phyloP scores from a whole-genome alignment of 495 filamentous ascomycete genomes.

The Penicillium lividum region DNA sequence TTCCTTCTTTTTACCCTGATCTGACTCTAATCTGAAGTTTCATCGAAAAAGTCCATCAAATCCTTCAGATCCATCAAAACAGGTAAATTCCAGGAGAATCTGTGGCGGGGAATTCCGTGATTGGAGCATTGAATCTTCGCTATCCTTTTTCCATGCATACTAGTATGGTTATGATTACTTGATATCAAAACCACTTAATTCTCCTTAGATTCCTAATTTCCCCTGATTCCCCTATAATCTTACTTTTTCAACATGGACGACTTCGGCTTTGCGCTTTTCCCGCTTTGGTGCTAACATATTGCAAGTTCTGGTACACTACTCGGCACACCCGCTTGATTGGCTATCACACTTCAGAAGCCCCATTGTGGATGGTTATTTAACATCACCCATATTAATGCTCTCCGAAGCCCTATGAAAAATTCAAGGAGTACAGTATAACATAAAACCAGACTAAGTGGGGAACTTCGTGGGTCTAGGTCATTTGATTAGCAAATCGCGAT shows the following conservation, averaged over 20 bases:
- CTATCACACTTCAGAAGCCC: conserved; percentile 3
- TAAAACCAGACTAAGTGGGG: conserved; percentile 2
- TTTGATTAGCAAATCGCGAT: not conserved
- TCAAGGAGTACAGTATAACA: not conserved
- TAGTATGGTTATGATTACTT: too few relatives aligned
- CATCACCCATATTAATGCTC: not conserved
- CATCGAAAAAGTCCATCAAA: too few relatives aligned
- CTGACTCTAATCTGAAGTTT: not conserved
- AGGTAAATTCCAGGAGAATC: not conserved
- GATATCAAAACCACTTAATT: not conserved
- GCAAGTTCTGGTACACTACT: conserved; percentile 26
- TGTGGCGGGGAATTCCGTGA: not conserved
- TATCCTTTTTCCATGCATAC: not conserved
- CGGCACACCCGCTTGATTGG: conserved; percentile 17
- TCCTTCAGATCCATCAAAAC: not conserved
- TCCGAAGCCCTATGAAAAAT: not conserved
- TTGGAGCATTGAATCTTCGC: not conserved
- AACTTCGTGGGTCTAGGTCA: conserved; percentile 1
- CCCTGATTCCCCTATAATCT: too few relatives aligned
- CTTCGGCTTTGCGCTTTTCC: not conserved
- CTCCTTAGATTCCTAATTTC: not conserved
- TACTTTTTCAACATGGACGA: too few relatives aligned
- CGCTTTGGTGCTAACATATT: conserved; percentile 16
- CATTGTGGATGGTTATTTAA: conserved; percentile 4
- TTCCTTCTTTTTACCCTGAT: not conserved